Evolutionary conservation across 2,329 filamentous ascomycete species (phyloP).

Genomic region (Penicillium sumatraense): DNA sequence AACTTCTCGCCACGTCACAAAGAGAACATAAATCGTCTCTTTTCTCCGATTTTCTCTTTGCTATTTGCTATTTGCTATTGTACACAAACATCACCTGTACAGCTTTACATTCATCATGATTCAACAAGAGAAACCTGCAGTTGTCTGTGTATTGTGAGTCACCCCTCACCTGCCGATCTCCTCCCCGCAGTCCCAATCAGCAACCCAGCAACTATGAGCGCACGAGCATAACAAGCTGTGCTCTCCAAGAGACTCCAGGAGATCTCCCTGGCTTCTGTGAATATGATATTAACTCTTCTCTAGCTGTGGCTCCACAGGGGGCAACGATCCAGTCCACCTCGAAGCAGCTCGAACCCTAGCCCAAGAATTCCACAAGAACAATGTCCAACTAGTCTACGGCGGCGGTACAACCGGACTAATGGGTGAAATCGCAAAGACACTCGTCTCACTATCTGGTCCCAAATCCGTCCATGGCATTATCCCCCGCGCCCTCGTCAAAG

Average conservation of each 20-base stretch:
- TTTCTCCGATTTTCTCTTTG: background rate
- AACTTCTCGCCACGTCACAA: constrained; percentile 6
- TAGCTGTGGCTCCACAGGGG: constrained; percentile 80
- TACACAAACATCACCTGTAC: background rate
- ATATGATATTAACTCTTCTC: background rate
- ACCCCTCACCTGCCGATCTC: constrained; percentile 1
- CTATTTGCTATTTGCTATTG: too few relatives aligned
- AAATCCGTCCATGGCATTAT: constrained; percentile 90
- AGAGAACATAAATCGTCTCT: background rate
- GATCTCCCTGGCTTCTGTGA: too few relatives aligned
- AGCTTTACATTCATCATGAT: constrained; percentile 20
- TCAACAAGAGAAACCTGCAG: constrained; percentile 53
- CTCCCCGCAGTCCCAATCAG: background rate
- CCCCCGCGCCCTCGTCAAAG: constrained; percentile 78
- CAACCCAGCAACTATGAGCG: background rate
- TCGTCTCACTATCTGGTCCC: constrained; percentile 82
- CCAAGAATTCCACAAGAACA: constrained; percentile 71
- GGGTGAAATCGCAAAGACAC: constrained; percentile 87
- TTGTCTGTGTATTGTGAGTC: constrained; percentile 83
- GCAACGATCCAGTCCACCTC: constrained; percentile 74
- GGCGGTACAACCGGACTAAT: constrained; percentile 94
- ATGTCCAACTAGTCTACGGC: constrained; percentile 88
- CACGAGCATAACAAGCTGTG: background rate
- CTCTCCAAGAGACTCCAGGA: too few relatives aligned
- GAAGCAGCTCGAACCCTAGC: constrained; percentile 79